A percentile compares a stretch with the other conserved stretches of the same genome.
phyloP scores from a whole-genome alignment of 306 rosid species.

The Morella rubra region DNA sequence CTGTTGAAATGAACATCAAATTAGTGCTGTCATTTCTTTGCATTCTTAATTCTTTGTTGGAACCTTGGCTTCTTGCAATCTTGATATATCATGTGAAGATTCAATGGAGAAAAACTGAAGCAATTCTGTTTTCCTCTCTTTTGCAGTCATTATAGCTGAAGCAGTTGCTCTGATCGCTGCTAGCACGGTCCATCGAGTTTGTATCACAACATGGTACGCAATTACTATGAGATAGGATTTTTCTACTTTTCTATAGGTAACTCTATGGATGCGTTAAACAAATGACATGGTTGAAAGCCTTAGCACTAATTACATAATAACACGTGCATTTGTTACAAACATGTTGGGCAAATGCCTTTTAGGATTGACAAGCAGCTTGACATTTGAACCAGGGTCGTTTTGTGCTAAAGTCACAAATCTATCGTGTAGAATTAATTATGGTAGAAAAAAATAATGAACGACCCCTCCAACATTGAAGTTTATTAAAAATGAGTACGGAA shows the following conservation, averaged over 20 bases:
- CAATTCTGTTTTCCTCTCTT: not conserved
- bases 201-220: constrained; percentile 83
- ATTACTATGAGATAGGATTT: not conserved
- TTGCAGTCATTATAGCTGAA: constrained; percentile 74
- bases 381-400: not conserved
- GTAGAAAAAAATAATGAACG: too few relatives aligned
- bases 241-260: not conserved
- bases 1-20: not conserved
- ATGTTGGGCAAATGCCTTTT: not conserved
- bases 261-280: not conserved
- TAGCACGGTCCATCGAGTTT: constrained; percentile 86
- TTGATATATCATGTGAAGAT: constrained; percentile 6
- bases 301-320: not conserved
- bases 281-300: not conserved
- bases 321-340: not conserved
- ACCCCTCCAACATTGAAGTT: too few relatives aligned
- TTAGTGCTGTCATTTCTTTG: not conserved
- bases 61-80: not conserved
- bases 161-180: constrained; percentile 86
- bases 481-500: too few relatives aligned
- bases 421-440: not conserved
- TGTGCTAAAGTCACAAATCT: not conserved
- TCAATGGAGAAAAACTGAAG: constrained; percentile 8
- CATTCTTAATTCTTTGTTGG: not conserved
- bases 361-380: not conserved